Evolutionary conservation across 108 stramenopile species (phyloP).

Genomic region (Cyclostephanos tholiformis): DNA sequence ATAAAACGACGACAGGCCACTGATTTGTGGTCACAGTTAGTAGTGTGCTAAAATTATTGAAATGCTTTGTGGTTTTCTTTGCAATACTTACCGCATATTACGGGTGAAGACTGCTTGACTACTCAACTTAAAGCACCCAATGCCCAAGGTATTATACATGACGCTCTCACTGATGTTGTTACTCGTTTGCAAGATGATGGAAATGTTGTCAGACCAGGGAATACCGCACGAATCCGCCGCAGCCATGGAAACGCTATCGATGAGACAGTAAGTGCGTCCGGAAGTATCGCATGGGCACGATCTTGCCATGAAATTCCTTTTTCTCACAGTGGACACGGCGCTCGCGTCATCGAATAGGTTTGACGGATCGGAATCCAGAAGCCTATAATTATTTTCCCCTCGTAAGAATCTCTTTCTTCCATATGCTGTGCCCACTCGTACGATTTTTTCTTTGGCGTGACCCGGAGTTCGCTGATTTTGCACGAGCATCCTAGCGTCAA

Average conservation of each 20-base stretch:
- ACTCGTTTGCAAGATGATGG: not conserved
- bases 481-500: not conserved
- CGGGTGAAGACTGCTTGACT: constrained; percentile 47
- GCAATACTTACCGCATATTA: constrained; percentile 16
- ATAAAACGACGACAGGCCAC: constrained; percentile 52
- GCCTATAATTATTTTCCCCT: not conserved
- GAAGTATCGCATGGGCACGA: constrained; percentile 37
- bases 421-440: not conserved
- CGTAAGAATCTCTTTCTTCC: constrained; percentile 13
- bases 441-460: not conserved
- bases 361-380: not conserved
- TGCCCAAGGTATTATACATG: constrained; percentile 7
- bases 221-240: constrained; percentile 42
- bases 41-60: not conserved
- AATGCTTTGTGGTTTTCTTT: not conserved
- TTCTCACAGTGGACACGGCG: not conserved
- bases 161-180: constrained; percentile 9
- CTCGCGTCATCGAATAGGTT: not conserved
- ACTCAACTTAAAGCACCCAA: constrained; percentile 45
- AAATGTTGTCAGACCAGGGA: constrained; percentile 8
- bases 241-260: constrained; percentile 24
- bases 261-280: constrained; percentile 35
- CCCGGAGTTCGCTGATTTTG: not conserved
- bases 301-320: constrained; percentile 25
- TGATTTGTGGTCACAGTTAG: not conserved